These are phyloP conservation scores for Tribonema minus DNA, from an alignment of 108 stramenopile species.

Conservation along the genomic window DNA sequence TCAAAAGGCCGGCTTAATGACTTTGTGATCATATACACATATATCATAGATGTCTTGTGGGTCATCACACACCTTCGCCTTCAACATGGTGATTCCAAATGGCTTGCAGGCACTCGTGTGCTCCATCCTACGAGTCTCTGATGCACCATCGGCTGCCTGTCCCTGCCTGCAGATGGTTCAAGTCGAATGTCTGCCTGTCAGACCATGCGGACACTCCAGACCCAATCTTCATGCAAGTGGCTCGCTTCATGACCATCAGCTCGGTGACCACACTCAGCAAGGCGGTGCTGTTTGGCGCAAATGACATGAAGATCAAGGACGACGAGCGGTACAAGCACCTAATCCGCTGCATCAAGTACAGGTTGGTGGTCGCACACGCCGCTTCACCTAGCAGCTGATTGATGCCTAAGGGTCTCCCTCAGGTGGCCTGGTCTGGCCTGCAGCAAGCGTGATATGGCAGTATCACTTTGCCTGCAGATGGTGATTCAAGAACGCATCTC, in stretches of 20 bases:
- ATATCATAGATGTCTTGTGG: background rate
- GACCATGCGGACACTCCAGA: slow-evolving; percentile 12
- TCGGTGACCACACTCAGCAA: background rate
- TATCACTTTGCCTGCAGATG: no score
- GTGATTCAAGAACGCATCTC: background rate
- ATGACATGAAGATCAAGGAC: background rate
- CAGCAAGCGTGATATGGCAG: no score
- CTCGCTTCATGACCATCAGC: background rate
- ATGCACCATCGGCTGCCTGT: background rate
- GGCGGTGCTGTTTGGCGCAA: slow-evolving; percentile 6
- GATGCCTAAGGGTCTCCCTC: background rate
- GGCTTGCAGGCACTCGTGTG: no score
- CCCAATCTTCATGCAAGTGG: slow-evolving; percentile 4
- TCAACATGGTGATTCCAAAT: background rate
- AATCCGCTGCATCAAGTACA: slow-evolving; percentile 9
- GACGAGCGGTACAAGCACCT: slow-evolving; percentile 13
- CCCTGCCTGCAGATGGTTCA: background rate
- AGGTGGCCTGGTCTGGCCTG: background rate
- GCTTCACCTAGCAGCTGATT: background rate
- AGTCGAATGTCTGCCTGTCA: background rate
- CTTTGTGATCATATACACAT: background rate
- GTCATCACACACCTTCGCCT: background rate
- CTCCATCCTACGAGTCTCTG: background rate
- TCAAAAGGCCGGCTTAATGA: background rate
- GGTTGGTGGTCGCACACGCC: background rate